Conservation (phyloP, 1,284 basidiomycete species). For the Athelia sp. region DNA sequence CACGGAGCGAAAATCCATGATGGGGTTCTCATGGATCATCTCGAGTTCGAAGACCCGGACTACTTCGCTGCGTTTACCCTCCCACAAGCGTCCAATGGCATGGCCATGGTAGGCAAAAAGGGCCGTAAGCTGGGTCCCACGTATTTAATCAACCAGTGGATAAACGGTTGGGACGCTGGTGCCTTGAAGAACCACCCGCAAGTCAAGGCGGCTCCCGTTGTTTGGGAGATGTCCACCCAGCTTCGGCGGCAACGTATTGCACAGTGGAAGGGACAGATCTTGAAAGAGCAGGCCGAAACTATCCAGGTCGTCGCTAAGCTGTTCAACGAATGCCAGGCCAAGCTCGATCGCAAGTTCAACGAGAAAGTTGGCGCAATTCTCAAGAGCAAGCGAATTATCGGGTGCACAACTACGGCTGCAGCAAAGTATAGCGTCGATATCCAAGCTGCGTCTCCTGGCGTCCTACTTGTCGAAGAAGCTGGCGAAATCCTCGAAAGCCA, state of each 20-base stretch:
- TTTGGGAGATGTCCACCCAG: slow-evolving; percentile 41
- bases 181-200: slow-evolving; percentile 24
- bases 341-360: slow-evolving; percentile 31
- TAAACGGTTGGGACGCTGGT: slow-evolving; percentile 35
- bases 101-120: slow-evolving; percentile 32
- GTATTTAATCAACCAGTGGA: slow-evolving; percentile 49
- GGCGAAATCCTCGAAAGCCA: slow-evolving; percentile 69
- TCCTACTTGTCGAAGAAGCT: slow-evolving; percentile 64
- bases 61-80: slow-evolving; percentile 46
- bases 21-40: slow-evolving; percentile 31
- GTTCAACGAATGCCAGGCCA: slow-evolving; percentile 37
- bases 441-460: slow-evolving; percentile 36
- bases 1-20: slow-evolving; percentile 13
- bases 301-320: slow-evolving; percentile 30
- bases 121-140: slow-evolving; percentile 27
- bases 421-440: slow-evolving; percentile 51
- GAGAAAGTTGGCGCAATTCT: slow-evolving; percentile 33
- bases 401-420: slow-evolving; percentile 63
- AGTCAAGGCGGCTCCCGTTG: slow-evolving; percentile 17
- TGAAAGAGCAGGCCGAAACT: slow-evolving; percentile 28
- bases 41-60: slow-evolving; percentile 40
- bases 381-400: slow-evolving; percentile 51
- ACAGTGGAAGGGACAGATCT: slow-evolving; percentile 38
- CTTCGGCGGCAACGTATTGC: slow-evolving; percentile 26
- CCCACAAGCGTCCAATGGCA: slow-evolving; percentile 35